Evolutionary conservation across 139 green algal genomes (phyloP).

Genomic region (Tetradesmus lagerheimii): DNA sequence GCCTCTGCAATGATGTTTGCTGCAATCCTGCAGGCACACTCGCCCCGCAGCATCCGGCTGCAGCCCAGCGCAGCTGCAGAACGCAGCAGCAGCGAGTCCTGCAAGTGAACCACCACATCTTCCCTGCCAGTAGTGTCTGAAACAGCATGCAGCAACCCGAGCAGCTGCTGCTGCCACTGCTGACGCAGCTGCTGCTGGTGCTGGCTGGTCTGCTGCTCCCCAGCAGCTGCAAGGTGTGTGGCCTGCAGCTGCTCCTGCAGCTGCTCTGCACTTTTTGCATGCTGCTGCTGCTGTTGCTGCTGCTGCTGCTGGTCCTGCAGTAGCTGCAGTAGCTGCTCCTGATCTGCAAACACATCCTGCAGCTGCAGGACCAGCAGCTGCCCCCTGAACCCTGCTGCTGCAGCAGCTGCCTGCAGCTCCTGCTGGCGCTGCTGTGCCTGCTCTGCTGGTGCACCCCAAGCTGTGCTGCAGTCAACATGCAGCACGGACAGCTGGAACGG

Average conservation of each 20-base stretch:
- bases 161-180: conserved; percentile 22
- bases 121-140: conserved; percentile 74
- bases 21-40: conserved; percentile 68
- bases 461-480: conserved; percentile 55
- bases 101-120: conserved; percentile 75
- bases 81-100: conserved; percentile 63
- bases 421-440: conserved; percentile 12
- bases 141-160: conserved; percentile 51
- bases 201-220: not conserved
- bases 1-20: conserved; percentile 65
- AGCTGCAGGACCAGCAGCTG: conserved; percentile 45
- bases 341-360: conserved; percentile 54
- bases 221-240: not conserved
- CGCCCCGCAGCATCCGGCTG: conserved; percentile 67
- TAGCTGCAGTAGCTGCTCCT: conserved; percentile 32
- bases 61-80: conserved; percentile 55
- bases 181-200: conserved; percentile 4
- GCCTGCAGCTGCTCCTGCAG: not conserved
- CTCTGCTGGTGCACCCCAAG: not conserved
- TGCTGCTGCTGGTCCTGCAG: not conserved
- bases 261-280: not conserved
- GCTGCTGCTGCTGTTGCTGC: not conserved
- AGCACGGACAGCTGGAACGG: conserved; percentile 60
- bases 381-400: not conserved
- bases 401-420: conserved; percentile 38